phyloP scores from a whole-genome alignment of 768 basidiomycete species.

The Panus rudis region DNA sequence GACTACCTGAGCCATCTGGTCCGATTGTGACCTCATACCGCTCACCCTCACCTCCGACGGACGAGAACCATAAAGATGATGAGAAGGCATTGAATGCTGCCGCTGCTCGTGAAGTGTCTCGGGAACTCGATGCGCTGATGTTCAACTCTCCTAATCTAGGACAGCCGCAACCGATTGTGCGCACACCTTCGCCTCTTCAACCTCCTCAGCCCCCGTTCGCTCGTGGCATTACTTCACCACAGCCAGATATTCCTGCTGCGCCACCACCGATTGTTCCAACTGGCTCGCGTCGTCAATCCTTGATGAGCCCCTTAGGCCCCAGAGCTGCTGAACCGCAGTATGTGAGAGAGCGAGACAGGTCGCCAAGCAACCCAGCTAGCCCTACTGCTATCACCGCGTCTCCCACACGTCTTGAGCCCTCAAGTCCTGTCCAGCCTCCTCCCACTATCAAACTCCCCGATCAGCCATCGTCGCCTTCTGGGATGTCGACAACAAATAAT shows the following conservation, averaged over 20 bases:
- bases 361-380: slow-evolving; percentile 1
- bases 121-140: slow-evolving; percentile 54
- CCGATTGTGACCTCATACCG: slow-evolving; percentile 6
- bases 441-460: slow-evolving; percentile 9
- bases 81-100: slow-evolving; percentile 56
- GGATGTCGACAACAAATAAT: slow-evolving; percentile 8
- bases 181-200: slow-evolving; percentile 28
- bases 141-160: slow-evolving; percentile 31
- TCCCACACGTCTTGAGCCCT: not conserved
- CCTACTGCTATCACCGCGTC: not conserved
- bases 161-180: slow-evolving; percentile 23
- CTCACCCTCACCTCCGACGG: slow-evolving; percentile 4
- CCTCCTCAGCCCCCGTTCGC: slow-evolving; percentile 4
- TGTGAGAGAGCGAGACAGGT: slow-evolving; percentile 8
- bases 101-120: slow-evolving; percentile 59
- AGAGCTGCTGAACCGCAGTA: slow-evolving; percentile 1
- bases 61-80: slow-evolving; percentile 29
- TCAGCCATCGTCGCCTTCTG: slow-evolving; percentile 15
- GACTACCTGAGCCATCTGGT: slow-evolving; percentile 5
- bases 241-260: slow-evolving; percentile 29
- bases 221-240: slow-evolving; percentile 20
- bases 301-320: not conserved
- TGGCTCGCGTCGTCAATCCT: not conserved
- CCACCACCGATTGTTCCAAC: slow-evolving; percentile 23
- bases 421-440: slow-evolving; percentile 15